phyloP scores from a whole-genome alignment of 345 rosid species.

The Luvunga scandens region DNA sequence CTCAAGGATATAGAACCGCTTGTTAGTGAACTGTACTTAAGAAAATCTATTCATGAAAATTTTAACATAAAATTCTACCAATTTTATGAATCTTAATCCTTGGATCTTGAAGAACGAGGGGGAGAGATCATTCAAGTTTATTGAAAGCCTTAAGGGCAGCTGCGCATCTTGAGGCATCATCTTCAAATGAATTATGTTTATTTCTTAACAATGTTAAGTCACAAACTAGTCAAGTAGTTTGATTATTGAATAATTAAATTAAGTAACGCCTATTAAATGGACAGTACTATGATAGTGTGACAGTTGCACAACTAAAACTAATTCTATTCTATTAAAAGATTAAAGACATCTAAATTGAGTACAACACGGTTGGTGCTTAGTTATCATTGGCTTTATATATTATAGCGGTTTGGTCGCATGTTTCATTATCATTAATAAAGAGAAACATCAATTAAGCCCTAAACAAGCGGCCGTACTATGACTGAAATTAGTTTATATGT shows the following conservation, averaged over 20 bases:
- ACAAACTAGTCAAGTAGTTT: too few relatives aligned
- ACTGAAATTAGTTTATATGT: background rate
- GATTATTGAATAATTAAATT: background rate
- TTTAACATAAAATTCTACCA: background rate
- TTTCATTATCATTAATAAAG: background rate
- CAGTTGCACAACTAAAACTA: background rate
- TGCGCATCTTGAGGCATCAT: background rate
- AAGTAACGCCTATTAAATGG: background rate
- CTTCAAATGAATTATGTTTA: background rate
- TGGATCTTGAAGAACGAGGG: background rate
- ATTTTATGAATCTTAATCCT: background rate
- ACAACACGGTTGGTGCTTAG: background rate
- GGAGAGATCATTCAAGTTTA: background rate
- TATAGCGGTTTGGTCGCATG: background rate
- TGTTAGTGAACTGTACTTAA: too few relatives aligned
- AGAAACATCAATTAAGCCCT: background rate
- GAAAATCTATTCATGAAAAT: too few relatives aligned
- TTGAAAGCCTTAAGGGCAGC: background rate
- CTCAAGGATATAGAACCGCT: background rate
- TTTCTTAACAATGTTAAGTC: too few relatives aligned
- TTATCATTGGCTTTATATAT: background rate
- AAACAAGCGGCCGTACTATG: background rate
- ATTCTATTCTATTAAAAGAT: background rate
- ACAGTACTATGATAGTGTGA: background rate
- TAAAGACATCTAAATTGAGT: background rate